Evolutionary conservation across 768 basidiomycete genomes (phyloP), one percentile per base, ranked within the genome.

Genomic region (Tricholoma flavovirens): DNA sequence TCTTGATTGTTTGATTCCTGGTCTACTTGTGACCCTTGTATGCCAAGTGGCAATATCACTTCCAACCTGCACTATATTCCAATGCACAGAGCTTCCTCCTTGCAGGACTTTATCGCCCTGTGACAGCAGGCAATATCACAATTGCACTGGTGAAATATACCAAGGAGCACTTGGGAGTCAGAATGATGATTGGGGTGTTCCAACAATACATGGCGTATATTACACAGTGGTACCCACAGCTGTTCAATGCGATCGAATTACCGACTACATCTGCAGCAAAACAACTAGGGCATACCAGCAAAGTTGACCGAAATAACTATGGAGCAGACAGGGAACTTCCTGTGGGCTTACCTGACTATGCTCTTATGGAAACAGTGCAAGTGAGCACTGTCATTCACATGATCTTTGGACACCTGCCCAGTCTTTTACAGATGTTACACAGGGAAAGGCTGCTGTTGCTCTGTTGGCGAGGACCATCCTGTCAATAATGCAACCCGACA

Each of bases 351-450:
- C 58, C 60, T 36, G 45, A 50, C 3, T 35, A 54, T 9, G 29
- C 19, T 0, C 55, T 63, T 17, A 40, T 62, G 24, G 12, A 15
- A 10, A 56, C 54, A 2, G 55, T 57, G 5, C 40, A 49, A 17
- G 49, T 58, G 29, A 64, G 62, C 32, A 54, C 33, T 4, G 54
- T 58, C 7, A 57, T 63, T 21, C 64, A 66, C 40, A 12, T 51
- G 3, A 32, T 66, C 0, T 49, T 58, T 12, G 51, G 60, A 2
- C 53, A 57, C 17, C 30, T 36, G 8, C 46, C 55, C 7, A 38
- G 36, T 1, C 12, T 56, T 3, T 8, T 56, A 8, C 11, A 22
- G 2, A 17, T 26, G 15, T 17, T 56, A 15, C 24, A 38, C 11
- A 38, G 3, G 3, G 50, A 50, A 2, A 29, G 6, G 53, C 38